A percentile compares a stretch with the other conserved stretches of the same genome.
These are phyloP conservation scores for Zygosaccharomyces pseudobailii DNA, from an alignment of 1,139 yeast species.

Conservation along the genomic window DNA sequence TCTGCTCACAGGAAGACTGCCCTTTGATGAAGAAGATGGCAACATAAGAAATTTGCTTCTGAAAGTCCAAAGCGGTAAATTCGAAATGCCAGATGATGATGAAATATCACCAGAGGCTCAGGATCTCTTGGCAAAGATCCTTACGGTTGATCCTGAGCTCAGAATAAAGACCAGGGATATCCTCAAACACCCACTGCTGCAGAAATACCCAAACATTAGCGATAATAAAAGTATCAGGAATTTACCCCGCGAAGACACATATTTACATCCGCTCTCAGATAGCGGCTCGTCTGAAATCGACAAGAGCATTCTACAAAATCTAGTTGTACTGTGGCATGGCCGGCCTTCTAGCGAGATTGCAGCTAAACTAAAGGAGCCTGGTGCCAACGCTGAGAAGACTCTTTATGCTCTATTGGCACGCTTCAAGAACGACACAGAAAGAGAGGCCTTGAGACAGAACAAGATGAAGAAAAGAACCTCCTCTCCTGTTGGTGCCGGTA, in stretches of 20 bases:
- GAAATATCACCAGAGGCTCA: slow-evolving; percentile 62
- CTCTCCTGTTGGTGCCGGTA: slow-evolving; percentile 13
- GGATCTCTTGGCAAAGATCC: slow-evolving; percentile 66
- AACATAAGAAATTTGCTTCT: slow-evolving; percentile 78
- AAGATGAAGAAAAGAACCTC: slow-evolving; percentile 22
- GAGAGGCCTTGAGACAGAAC: slow-evolving; percentile 27
- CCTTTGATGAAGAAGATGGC: slow-evolving; percentile 82
- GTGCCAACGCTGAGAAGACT: slow-evolving; percentile 68
- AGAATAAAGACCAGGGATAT: slow-evolving; percentile 77
- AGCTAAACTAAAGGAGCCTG: slow-evolving; percentile 48
- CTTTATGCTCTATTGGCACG: slow-evolving; percentile 58
- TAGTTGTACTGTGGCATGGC: slow-evolving; percentile 73
- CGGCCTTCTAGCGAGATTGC: slow-evolving; percentile 55
- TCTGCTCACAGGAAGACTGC: slow-evolving; percentile 86
- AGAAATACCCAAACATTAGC: slow-evolving; percentile 47
- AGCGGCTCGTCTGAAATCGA: slow-evolving; percentile 45
- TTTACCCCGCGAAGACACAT: slow-evolving; percentile 62
- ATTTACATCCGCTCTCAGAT: slow-evolving; percentile 45
- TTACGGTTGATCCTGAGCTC: slow-evolving; percentile 70
- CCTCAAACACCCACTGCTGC: slow-evolving; percentile 67
- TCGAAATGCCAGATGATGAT: slow-evolving; percentile 71
- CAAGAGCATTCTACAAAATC: slow-evolving; percentile 58
- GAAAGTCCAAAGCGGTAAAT: slow-evolving; percentile 88
- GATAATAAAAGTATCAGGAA: slow-evolving; percentile 44
- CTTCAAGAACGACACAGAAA: slow-evolving; percentile 37